phyloP scores from a whole-genome alignment of 495 filamentous ascomycete species.

The Penicillium maclennaniae region DNA sequence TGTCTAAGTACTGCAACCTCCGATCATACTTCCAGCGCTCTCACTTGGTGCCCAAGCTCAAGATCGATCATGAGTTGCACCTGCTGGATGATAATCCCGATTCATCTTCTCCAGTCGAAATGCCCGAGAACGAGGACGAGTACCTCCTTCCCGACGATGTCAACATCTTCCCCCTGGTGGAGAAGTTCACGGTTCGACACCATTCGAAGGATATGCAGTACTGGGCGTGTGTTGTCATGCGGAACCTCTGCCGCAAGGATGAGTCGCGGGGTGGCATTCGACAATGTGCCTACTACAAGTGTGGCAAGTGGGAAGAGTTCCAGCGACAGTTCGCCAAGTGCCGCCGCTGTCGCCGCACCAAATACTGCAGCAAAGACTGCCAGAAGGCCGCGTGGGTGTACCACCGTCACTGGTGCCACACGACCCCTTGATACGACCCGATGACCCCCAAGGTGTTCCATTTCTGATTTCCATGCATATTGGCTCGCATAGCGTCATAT shows the following conservation, averaged over 20 bases:
- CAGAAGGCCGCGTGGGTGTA: constrained; percentile 98
- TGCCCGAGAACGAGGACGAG: constrained; percentile 72
- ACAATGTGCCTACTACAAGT: constrained; percentile 96
- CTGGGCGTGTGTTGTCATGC: constrained; percentile 98
- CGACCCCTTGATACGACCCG: constrained; percentile 54
- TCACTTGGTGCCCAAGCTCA: constrained; percentile 88
- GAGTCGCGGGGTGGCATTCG: constrained; percentile 89
- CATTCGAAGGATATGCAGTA: constrained; percentile 97
- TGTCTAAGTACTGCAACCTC: constrained; percentile 97
- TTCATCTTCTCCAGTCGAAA: constrained; percentile 41
- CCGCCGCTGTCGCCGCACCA: constrained; percentile 90
- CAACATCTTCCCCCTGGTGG: constrained; percentile 97
- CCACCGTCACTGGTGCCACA: constrained; percentile 93
- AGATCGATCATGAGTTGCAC: constrained; percentile 79
- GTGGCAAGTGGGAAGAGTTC: constrained; percentile 95
- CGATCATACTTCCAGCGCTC: constrained; percentile 92
- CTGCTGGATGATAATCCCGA: constrained; percentile 65
- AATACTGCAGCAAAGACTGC: constrained; percentile 99
- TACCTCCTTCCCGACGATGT: constrained; percentile 89
- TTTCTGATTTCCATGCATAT: constrained; percentile 43
- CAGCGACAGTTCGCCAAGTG: constrained; percentile 97
- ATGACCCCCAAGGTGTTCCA: constrained; percentile 22
- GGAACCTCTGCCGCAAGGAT: constrained; percentile 97
- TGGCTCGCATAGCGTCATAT: constrained; percentile 46
- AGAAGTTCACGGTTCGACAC: constrained; percentile 95